Conservation (phyloP, 2,329 filamentous ascomycete genomes). For the Amauroascus niger region DNA sequence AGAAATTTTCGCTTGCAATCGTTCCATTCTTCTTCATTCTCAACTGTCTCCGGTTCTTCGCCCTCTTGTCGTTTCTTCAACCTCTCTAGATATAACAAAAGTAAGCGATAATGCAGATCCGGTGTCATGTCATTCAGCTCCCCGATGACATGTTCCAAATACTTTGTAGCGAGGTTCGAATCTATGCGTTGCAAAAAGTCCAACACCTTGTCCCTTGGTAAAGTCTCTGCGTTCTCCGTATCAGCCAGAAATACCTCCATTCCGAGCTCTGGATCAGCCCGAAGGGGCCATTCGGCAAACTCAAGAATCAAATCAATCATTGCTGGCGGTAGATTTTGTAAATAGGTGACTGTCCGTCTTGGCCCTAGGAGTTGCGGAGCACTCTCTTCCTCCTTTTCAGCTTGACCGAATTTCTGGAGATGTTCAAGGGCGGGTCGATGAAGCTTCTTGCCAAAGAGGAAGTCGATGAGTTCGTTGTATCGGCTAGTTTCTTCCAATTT, state of each 20-base stretch:
- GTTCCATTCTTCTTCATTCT: constrained; percentile 42
- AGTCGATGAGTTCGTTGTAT: constrained; percentile 93
- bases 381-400: constrained; percentile 25
- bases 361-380: constrained; percentile 61
- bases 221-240: constrained; percentile 83
- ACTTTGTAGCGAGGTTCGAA: constrained; percentile 60
- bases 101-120: constrained; percentile 76
- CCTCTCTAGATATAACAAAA: constrained; percentile 58
- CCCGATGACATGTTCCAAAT: constrained; percentile 81
- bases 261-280: constrained; percentile 59
- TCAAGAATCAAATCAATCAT: constrained; percentile 86
- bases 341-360: constrained; percentile 71
- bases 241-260: constrained; percentile 94
- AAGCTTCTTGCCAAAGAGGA: constrained; percentile 88
- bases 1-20: constrained; percentile 58
- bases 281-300: constrained; percentile 80
- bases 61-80: constrained; percentile 36
- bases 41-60: constrained; percentile 22
- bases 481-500: constrained; percentile 78
- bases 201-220: constrained; percentile 68
- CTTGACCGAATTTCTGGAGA: constrained; percentile 63
- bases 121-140: constrained; percentile 77
- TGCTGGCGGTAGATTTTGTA: constrained; percentile 80
- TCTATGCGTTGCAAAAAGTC: constrained; percentile 64
- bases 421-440: constrained; percentile 79